Base-by-base conservation (phyloP, 2,329 filamentous ascomycete species). In the Teratosphaeriaceae sp. region DNA sequence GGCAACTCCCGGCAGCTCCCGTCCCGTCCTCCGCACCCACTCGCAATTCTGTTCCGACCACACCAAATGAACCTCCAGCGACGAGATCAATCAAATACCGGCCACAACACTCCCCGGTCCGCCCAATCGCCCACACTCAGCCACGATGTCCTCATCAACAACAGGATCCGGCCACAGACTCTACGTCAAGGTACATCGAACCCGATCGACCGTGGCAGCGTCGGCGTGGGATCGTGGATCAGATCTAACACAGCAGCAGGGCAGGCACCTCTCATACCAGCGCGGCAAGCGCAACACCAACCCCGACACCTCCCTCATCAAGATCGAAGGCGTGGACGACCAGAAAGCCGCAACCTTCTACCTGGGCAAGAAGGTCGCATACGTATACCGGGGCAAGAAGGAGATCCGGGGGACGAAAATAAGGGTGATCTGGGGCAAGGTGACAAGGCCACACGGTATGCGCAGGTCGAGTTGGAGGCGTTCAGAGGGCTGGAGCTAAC, bases 331-430 rank as follows among this genome's bases (percentile, higher is more conserved):
- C 72, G 92, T 97, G 64, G 88, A 94, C 65, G 80, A 86, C 78
- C 81, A 85, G 65, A 78, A 86, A 65, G 87, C 84, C 68, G 90
- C 92, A 73, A 86, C 83, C 82, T 96, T 96, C 85, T 98, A 98
- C 79, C 78, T 88, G 59, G 92, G 92, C 76, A 98, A 98, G 85
- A 89, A 89, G 78, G 82, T 97, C 70, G 92, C 92, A 70, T 98
- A 88, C 74, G 88, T 98, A 74, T 98, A 97, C 82, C 88, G 89
- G 68, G 90, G 84, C 63, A 83, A 87, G 74, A 89, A 83, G 75
- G 88, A 95, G 79, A 80, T 95, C 67, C 86, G 90, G 65, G 92
- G 92, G 70, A 90, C 88, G 71, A 97, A 97, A 84, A 94, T 97
- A 76, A 83, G 90, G 68, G 71, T 97, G 63, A 96, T 97, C 78